Evolutionary conservation across 805 yeast genomes (phyloP).

Genomic region (Ogataea haglerorum): DNA sequence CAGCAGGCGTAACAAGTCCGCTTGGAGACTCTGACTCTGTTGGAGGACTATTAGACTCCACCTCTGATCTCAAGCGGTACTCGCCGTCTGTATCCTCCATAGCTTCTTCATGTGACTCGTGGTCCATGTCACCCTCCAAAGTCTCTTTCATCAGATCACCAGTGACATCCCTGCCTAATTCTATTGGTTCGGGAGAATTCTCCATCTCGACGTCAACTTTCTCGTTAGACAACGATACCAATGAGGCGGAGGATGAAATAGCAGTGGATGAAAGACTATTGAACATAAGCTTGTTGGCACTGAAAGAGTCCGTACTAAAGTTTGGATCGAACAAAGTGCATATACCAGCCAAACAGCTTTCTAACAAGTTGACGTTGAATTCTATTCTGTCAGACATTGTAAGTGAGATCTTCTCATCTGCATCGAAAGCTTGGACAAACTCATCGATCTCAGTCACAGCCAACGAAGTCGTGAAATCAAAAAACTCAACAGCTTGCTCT

Average conservation of each 20-base stretch:
- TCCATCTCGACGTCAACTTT: background rate
- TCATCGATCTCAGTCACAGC: constrained; percentile 51
- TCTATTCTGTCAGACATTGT: constrained; percentile 24
- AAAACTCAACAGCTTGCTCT: constrained; percentile 56
- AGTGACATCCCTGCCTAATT: background rate
- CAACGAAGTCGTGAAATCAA: constrained; percentile 44
- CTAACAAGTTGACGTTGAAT: constrained; percentile 24
- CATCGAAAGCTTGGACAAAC: constrained; percentile 50
- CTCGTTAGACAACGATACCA: background rate
- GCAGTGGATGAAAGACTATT: constrained; percentile 16
- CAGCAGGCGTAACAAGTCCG: constrained; percentile 27
- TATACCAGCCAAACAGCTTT: constrained; percentile 54
- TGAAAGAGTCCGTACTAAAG: constrained; percentile 34
- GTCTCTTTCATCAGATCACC: background rate
- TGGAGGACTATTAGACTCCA: constrained; percentile 18
- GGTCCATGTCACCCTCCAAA: background rate
- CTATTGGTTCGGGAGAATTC: constrained; percentile 1
- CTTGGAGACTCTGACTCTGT: constrained; percentile 32
- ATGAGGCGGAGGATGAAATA: constrained; percentile 23
- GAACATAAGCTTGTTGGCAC: constrained; percentile 6
- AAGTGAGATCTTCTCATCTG: constrained; percentile 25
- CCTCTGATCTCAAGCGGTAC: background rate
- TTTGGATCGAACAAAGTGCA: constrained; percentile 74
- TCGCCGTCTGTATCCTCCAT: background rate
- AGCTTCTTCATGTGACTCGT: background rate